Evolutionary conservation across 257 asterid genomes (phyloP).

Genomic region (Ajuga chamaepitys): DNA sequence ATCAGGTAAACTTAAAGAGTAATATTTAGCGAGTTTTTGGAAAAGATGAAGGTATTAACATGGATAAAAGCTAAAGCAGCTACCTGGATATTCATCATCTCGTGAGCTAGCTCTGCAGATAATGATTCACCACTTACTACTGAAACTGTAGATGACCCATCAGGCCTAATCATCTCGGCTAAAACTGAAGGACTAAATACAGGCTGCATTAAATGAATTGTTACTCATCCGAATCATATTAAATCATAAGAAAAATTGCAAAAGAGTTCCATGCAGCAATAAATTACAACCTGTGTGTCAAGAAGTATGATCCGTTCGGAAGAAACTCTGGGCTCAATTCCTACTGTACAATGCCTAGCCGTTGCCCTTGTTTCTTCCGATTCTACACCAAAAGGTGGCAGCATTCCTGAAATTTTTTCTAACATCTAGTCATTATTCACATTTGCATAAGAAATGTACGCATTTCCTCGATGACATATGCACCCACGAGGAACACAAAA

Average conservation of each 20-base stretch:
- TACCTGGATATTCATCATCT: slow-evolving; percentile 95
- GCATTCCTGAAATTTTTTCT: slow-evolving; percentile 49
- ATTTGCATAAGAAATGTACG: neutral
- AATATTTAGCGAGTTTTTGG: neutral
- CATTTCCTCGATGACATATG: neutral
- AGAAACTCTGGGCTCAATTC: slow-evolving; percentile 86
- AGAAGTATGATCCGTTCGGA: slow-evolving; percentile 89
- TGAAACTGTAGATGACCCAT: slow-evolving; percentile 76
- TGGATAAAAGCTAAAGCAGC: slow-evolving; percentile 2
- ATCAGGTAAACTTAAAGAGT: neutral
- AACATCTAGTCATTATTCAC: slow-evolving; percentile 2
- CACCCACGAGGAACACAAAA: neutral
- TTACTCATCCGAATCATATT: neutral
- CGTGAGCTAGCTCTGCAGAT: slow-evolving; percentile 90
- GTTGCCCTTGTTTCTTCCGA: slow-evolving; percentile 80
- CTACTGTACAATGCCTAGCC: slow-evolving; percentile 80
- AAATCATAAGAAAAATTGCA: neutral
- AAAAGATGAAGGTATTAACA: neutral
- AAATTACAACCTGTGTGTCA: slow-evolving; percentile 70
- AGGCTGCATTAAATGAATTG: slow-evolving; percentile 50
- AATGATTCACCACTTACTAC: slow-evolving; percentile 70
- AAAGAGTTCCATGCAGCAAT: neutral
- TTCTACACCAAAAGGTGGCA: slow-evolving; percentile 75
- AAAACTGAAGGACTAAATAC: slow-evolving; percentile 83
- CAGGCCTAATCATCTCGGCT: slow-evolving; percentile 93